A percentile compares a stretch with the other conserved stretches of the same genome.
phyloP scores from a whole-genome alignment of 805 yeast genomes.

The Saturnispora halmiae region DNA sequence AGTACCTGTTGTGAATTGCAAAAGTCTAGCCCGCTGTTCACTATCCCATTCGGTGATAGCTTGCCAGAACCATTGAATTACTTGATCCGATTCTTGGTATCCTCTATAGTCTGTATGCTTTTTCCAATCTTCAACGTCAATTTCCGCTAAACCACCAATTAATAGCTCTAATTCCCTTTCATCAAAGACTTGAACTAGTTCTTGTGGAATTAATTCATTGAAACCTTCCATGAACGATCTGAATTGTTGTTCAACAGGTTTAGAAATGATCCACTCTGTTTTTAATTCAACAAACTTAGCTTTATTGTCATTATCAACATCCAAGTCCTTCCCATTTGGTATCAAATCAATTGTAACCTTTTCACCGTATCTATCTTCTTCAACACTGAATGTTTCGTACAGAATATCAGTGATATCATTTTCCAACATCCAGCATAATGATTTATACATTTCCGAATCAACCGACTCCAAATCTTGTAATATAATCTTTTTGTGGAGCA shows the following conservation, averaged over 20 bases:
- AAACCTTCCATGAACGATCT: constrained; percentile 95
- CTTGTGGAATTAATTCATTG: constrained; percentile 95
- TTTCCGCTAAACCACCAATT: constrained; percentile 97
- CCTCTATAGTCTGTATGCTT: constrained; percentile 98
- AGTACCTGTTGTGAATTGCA: constrained; percentile 98
- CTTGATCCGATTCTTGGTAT: constrained; percentile 92
- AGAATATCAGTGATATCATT: constrained; percentile 84
- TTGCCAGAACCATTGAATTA: constrained; percentile 98
- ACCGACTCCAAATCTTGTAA: constrained; percentile 98
- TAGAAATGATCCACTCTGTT: constrained; percentile 91
- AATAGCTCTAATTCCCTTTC: constrained; percentile 94
- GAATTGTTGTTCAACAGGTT: constrained; percentile 91
- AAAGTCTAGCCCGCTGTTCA: constrained; percentile 89
- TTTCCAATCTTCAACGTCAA: constrained; percentile 98
- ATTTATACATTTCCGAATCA: constrained; percentile 92
- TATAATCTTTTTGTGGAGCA: constrained; percentile 88
- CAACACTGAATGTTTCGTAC: constrained; percentile 77
- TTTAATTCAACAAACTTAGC: constrained; percentile 90
- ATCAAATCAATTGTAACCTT: constrained; percentile 82
- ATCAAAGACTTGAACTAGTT: constrained; percentile 90
- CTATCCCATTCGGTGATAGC: constrained; percentile 90
- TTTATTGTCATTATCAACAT: constrained; percentile 90
- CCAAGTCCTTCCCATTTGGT: constrained; percentile 78
- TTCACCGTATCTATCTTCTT: constrained; percentile 93
- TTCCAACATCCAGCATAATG: constrained; percentile 91